These are phyloP conservation scores for Gossypium trilobum DNA, from an alignment of 441 rosid genomes.

Conservation along the genomic window DNA sequence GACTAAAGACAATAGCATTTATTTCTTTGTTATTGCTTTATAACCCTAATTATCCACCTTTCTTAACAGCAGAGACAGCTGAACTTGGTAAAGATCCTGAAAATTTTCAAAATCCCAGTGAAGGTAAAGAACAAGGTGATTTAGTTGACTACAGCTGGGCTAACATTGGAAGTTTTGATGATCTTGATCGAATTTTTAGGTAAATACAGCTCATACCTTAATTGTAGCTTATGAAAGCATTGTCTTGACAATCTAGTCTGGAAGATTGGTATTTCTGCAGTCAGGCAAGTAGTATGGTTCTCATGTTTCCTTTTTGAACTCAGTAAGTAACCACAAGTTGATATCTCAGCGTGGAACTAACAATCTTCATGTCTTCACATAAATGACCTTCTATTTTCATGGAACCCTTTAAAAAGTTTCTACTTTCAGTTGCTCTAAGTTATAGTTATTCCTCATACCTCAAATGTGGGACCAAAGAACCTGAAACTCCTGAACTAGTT, in stretches of 20 bases:
- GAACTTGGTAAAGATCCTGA: slow-evolving; percentile 46
- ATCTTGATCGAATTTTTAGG: slow-evolving; percentile 91
- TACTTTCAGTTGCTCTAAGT: not conserved
- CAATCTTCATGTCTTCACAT: not conserved
- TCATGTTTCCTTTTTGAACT: not conserved
- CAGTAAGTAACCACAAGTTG: not conserved
- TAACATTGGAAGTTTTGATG: slow-evolving; percentile 90
- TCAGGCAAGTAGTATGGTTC: not conserved
- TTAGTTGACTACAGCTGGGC: slow-evolving; percentile 86
- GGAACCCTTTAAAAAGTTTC: not conserved
- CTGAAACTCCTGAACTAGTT: not conserved
- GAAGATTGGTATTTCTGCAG: slow-evolving; percentile 8
- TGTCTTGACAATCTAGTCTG: not conserved
- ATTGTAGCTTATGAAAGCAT: slow-evolving; percentile 5
- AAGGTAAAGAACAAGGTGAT: slow-evolving; percentile 60
- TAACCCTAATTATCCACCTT: slow-evolving; percentile 15
- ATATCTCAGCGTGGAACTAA: not conserved
- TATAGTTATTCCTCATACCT: not conserved
- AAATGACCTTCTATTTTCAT: not conserved
- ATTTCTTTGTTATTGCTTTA: not conserved
- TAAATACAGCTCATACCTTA: slow-evolving; percentile 30
- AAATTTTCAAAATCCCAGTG: slow-evolving; percentile 43
- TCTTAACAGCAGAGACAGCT: slow-evolving; percentile 39
- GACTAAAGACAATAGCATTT: slow-evolving; percentile 6
- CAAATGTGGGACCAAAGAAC: not conserved